Evolutionary conservation across 2,329 filamentous ascomycete genomes (phyloP), one percentile per base, ranked within the genome.

Genomic region (Mycosphaerella sp.): DNA sequence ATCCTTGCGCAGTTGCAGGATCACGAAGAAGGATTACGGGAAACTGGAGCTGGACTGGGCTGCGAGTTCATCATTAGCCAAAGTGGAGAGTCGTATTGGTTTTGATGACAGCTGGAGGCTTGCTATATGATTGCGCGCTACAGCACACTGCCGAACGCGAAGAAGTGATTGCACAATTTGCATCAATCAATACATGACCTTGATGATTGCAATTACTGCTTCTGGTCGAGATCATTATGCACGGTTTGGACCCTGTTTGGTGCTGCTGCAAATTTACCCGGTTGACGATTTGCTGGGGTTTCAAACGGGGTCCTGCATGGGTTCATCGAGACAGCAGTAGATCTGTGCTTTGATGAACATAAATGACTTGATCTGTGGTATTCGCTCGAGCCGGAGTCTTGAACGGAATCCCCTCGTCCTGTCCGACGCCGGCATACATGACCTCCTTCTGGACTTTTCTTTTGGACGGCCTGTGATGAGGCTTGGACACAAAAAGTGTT

Each of bases 61-160:
- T 95, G 89, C 68, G 82, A 87, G 61, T 96, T 95, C 71, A 73
- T 86, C 34, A 76, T 95, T 45, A 85, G 87, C 10, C 75, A 76
- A 61, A 75, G 79, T 47, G 88, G 88, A 3, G 81, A 86, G 69
- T 72, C 70, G 59, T 78, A 77, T 68, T 74, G 68, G 70, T 76
- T 78, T 61, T 78, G 61, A 69, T 44, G 17, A n/a, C 34, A 38
- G 10, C 10, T 38, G 5, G 10, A 11, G 34, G 34, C 10, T n/a
- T 38, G 34, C 34, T 38, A 3, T 38, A n/a, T 9, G 10, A n/a
- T 38, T n/a, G 8, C 4, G 34, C 34, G 34, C 34, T 38, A 21
- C 32, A 36, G 8, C 4, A 36, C 11, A 36, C 32, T 21, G 21
- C 21, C 21, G 21, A 21, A 21, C 21, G 21, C 3, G 26, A 29